Evolutionary conservation across 2,329 filamentous ascomycete genomes (phyloP).

Genomic region (Diplodia seriata): DNA sequence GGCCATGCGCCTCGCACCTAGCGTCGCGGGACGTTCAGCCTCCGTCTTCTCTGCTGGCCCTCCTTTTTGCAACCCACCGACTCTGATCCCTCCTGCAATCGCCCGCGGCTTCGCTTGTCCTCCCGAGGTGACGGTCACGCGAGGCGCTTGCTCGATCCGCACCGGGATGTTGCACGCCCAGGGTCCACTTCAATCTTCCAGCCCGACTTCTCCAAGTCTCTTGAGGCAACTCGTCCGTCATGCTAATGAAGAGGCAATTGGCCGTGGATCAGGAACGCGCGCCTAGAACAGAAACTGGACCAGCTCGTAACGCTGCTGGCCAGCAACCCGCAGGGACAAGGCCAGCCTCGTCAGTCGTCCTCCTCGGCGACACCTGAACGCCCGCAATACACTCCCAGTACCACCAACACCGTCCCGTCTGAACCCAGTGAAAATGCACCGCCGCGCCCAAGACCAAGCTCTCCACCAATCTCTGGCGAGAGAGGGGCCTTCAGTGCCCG

Average conservation of each 20-base stretch:
- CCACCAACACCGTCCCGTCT: slow-evolving; percentile 3
- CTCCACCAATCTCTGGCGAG: slow-evolving; percentile 19
- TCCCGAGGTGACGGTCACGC: slow-evolving; percentile 1
- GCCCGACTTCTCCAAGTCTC: background rate
- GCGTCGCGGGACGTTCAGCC: background rate
- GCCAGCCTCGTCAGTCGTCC: slow-evolving; percentile 5
- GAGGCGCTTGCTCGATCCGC: background rate
- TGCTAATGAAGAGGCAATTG: background rate
- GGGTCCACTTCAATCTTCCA: background rate
- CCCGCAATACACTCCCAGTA: slow-evolving; percentile 2
- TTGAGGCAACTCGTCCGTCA: background rate
- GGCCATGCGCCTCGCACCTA: slow-evolving; percentile 14
- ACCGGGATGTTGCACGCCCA: background rate
- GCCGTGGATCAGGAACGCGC: slow-evolving; percentile 16
- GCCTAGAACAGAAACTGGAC: slow-evolving; percentile 31
- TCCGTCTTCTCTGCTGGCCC: background rate
- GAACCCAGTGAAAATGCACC: background rate
- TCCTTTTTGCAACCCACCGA: slow-evolving; percentile 1
- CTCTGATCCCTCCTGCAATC: slow-evolving; percentile 1
- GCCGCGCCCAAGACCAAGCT: slow-evolving; percentile 4
- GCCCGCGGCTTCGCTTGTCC: slow-evolving; percentile 2
- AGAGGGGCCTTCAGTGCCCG: slow-evolving; percentile 25
- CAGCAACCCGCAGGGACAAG: slow-evolving; percentile 16
- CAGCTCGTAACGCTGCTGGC: slow-evolving; percentile 28
- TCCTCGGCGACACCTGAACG: slow-evolving; percentile 29